A percentile compares a stretch with the other conserved stretches of the same genome.
phyloP scores from a whole-genome alignment of 2,329 filamentous ascomycete genomes.

The Penicillium sp. region DNA sequence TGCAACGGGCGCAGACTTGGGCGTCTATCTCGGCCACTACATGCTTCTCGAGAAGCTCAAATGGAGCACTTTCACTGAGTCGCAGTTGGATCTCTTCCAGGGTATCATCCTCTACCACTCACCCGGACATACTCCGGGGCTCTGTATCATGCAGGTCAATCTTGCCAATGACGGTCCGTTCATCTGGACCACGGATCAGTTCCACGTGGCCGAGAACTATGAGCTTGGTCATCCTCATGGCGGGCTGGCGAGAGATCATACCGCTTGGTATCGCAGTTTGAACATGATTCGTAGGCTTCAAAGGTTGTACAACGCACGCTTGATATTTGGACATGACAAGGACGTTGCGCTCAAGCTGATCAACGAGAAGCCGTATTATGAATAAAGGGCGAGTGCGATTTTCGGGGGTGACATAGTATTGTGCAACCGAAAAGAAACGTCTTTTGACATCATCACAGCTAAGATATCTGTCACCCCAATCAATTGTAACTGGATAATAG shows the following conservation, averaged over 20 bases:
- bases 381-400: neutral
- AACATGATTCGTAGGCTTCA: conserved; percentile 32
- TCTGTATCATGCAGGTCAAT: conserved; percentile 42
- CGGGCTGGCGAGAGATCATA: conserved; percentile 40
- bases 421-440: too few relatives aligned
- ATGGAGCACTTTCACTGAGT: conserved; percentile 47
- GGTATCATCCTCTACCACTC: conserved; percentile 42
- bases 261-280: conserved; percentile 38
- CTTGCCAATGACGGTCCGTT: conserved; percentile 39
- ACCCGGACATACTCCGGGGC: conserved; percentile 41
- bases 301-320: conserved; percentile 30
- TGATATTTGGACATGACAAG: conserved; percentile 38
- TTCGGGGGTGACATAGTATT: too few relatives aligned
- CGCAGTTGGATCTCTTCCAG: conserved; percentile 42
- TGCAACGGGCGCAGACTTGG: conserved; percentile 44
- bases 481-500: too few relatives aligned
- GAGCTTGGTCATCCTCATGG: conserved; percentile 38
- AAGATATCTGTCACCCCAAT: too few relatives aligned
- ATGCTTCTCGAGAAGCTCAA: conserved; percentile 41
- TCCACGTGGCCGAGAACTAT: conserved; percentile 44
- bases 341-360: neutral
- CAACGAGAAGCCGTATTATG: neutral
- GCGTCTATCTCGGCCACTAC: conserved; percentile 43
- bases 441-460: too few relatives aligned
- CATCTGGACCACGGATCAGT: conserved; percentile 47